Evolutionary conservation across 352 stramenopile species (phyloP), one percentile per base, ranked within the genome.

Genomic region (Saprolegnia diclina): DNA sequence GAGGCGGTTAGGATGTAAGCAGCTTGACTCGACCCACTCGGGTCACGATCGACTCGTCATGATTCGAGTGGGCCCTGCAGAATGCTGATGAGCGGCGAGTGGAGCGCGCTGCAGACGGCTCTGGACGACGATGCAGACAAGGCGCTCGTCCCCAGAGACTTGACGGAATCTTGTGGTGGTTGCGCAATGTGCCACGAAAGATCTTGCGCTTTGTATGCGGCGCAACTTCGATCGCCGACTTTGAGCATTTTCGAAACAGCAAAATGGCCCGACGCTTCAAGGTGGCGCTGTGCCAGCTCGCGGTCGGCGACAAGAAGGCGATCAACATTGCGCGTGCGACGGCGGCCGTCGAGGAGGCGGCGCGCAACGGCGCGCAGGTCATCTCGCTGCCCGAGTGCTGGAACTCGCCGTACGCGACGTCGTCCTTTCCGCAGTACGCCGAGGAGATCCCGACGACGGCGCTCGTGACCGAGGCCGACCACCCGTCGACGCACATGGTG

Each of bases 351-450:
- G 77, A 77, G 9, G 77, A 91, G 63, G 86, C 88, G 6, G 88
- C 79, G 10, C 62, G 70, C 61, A 91, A 96, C 64, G 81, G 83
- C 53, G 90, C 90, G 21, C 74, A 97, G 77, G 73, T 98, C 32
- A 85, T 98, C 56, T 91, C 91, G 59, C 81, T 98, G 52, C 94
- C 95, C 24, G 95, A 98, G 77, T 97, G 91, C 82, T 98, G 91
- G 87, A 98, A 98, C 83, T 97, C 89, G 65, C 92, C 95, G 37
- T 99, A 99, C 82, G 94, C 97, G 29, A 99, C 96, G 26, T 79
- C 88, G 32, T 97, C 91, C 10, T 99, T 99, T 83, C 89, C 89
- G 40, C 82, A 98, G 59, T 99, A 99, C 78, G 96, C 97, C 2
- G 97, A 99, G 78, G 74, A 82, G 52, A 94, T 99, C 71, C 97